These are phyloP conservation scores for Starmera amethionina DNA, from an alignment of 805 yeast species.

Conservation along the genomic window DNA sequence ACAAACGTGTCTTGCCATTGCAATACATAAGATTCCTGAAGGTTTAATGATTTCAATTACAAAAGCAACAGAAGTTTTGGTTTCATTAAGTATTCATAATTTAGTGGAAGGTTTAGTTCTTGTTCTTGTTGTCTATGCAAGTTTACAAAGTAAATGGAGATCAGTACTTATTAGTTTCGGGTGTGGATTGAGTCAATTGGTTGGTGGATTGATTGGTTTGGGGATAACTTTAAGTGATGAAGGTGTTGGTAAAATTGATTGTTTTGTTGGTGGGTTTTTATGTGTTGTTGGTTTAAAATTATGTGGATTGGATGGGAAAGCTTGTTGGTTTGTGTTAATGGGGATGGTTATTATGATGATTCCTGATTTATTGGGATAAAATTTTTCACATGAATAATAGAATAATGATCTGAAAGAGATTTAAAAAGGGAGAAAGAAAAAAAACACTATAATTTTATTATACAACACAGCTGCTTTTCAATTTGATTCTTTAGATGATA, in stretches of 20 bases:
- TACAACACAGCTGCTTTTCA: too few species aligned
- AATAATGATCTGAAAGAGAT: too few species aligned
- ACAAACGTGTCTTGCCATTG: slow-evolving; percentile 81
- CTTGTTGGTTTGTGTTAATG: too few species aligned
- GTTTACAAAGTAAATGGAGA: slow-evolving; percentile 62
- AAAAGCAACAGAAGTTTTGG: slow-evolving; percentile 61
- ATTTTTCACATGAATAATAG: too few species aligned
- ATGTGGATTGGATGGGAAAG: slow-evolving; percentile 19
- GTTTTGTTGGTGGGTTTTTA: slow-evolving; percentile 8
- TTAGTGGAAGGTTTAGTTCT: slow-evolving; percentile 62
- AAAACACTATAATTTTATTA: too few species aligned
- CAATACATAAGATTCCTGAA: slow-evolving; percentile 89
- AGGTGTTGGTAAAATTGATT: slow-evolving; percentile 22
- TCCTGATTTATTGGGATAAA: too few species aligned
- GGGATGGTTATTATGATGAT: too few species aligned
- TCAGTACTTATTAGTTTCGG: slow-evolving; percentile 59
- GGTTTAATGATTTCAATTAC: slow-evolving; percentile 86
- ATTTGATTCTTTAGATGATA: too few species aligned
- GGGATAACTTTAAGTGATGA: slow-evolving; percentile 33
- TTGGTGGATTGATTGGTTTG: slow-evolving; percentile 73
- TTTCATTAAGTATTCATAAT: slow-evolving; percentile 83
- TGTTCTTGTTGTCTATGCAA: slow-evolving; percentile 83
- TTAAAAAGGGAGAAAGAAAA: too few species aligned
- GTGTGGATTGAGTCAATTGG: slow-evolving; percentile 76
- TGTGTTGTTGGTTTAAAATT: slow-evolving; percentile 52